These are phyloP conservation scores for Aspergillus novoparasiticus DNA, from an alignment of 2,329 filamentous ascomycete genomes.

Conservation along the genomic window DNA sequence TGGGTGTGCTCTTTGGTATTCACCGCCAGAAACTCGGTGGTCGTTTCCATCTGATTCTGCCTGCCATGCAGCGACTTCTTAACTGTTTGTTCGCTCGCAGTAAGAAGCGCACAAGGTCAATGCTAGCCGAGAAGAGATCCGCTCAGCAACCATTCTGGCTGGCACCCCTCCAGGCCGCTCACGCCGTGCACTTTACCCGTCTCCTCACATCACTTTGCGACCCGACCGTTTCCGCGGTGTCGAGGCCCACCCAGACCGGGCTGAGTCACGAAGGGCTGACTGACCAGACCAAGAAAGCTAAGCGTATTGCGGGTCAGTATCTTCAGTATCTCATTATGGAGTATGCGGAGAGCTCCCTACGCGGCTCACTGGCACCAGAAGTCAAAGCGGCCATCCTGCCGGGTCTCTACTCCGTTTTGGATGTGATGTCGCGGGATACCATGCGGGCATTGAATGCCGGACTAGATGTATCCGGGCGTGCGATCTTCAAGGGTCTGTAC, in stretches of 20 bases:
- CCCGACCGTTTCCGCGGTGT: constrained; percentile 60
- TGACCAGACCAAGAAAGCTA: constrained; percentile 62
- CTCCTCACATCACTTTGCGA: constrained; percentile 64
- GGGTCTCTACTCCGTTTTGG: constrained; percentile 56
- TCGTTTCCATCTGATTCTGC: constrained; percentile 61
- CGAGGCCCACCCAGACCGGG: constrained; percentile 35
- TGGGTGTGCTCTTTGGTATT: constrained; percentile 57
- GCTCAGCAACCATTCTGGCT: constrained; percentile 36
- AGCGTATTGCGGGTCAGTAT: constrained; percentile 59
- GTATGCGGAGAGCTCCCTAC: constrained; percentile 58
- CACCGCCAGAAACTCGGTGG: constrained; percentile 62
- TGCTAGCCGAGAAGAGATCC: constrained; percentile 26
- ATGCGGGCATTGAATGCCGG: constrained; percentile 55
- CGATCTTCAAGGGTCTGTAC: constrained; percentile 56
- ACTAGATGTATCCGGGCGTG: constrained; percentile 54
- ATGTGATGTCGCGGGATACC: constrained; percentile 54
- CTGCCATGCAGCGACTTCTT: constrained; percentile 57
- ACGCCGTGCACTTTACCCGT: constrained; percentile 55
- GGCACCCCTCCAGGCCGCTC: constrained; percentile 41
- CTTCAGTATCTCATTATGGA: constrained; percentile 60
- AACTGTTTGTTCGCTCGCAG: constrained; percentile 57
- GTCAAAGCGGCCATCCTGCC: constrained; percentile 57
- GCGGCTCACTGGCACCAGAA: constrained; percentile 51
- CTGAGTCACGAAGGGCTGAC: constrained; percentile 52
- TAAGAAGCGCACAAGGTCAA: constrained; percentile 34